Evolutionary conservation across 2,329 filamentous ascomycete genomes (phyloP).

Genomic region (Exophiala calicioides): DNA sequence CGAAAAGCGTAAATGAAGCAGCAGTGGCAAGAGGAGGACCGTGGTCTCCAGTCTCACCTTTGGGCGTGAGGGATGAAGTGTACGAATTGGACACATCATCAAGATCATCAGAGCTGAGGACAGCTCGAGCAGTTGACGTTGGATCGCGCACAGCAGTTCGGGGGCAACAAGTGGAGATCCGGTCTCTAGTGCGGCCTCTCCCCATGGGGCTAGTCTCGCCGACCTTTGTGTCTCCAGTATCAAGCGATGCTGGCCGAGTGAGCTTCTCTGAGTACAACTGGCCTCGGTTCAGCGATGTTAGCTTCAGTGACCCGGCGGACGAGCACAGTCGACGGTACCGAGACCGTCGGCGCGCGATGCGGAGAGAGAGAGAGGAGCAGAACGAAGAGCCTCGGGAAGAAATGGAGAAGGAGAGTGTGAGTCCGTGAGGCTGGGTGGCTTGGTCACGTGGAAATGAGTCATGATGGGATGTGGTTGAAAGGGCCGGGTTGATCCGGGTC

Average conservation of each 20-base stretch:
- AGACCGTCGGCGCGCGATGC: slow-evolving; percentile 15
- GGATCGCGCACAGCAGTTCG: no score
- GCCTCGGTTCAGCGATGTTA: slow-evolving; percentile 21
- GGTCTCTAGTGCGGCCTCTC: no score
- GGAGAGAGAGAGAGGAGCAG: not conserved
- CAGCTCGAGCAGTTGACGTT: no score
- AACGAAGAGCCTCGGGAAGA: not conserved
- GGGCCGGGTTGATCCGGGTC: no score
- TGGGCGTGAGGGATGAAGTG: not conserved
- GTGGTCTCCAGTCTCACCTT: slow-evolving; percentile 1
- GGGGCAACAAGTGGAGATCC: no score
- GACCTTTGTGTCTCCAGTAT: slow-evolving; percentile 11
- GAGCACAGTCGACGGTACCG: slow-evolving; percentile 20
- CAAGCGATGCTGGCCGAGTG: slow-evolving; percentile 2
- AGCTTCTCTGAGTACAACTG: slow-evolving; percentile 20
- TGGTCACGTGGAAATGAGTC: no score
- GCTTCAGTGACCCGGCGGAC: slow-evolving; percentile 20
- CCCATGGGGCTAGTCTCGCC: not conserved
- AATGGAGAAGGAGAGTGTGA: no score
- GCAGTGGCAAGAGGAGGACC: not conserved
- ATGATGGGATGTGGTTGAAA: no score
- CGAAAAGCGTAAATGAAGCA: not conserved
- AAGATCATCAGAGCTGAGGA: not conserved
- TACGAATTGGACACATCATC: slow-evolving; percentile 3
- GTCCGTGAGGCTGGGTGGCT: not conserved